Conservation (phyloP, 257 asterid species). For the Apocynum venetum region DNA sequence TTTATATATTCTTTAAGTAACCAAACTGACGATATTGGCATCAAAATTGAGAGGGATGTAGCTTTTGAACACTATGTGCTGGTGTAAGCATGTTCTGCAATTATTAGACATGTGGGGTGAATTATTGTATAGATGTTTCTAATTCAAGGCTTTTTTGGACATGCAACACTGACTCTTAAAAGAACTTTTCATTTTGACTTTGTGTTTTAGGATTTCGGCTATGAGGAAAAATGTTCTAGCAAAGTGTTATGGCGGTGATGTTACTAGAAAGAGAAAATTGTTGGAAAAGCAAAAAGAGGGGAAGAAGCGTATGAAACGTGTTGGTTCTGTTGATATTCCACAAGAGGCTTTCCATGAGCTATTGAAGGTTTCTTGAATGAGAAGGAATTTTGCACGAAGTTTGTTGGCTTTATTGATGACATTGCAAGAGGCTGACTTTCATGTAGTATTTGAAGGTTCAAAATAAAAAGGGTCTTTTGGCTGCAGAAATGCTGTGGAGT, state of each 20-base stretch:
- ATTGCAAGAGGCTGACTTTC: not conserved
- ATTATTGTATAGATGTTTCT: not conserved
- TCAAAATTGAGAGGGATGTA: not conserved
- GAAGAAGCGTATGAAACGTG: constrained; percentile 97
- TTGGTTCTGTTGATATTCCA: constrained; percentile 94
- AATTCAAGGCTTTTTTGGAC: not conserved
- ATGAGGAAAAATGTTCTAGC: constrained; percentile 97
- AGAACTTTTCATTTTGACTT: not conserved
- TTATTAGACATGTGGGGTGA: not conserved
- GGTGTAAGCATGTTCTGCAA: not conserved
- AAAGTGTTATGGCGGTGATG: constrained; percentile 91
- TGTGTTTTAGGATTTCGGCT: constrained; percentile 60
- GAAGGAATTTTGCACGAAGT: not conserved
- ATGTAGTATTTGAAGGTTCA: not conserved
- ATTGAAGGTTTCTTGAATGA: constrained; percentile 65
- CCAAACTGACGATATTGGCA: not conserved
- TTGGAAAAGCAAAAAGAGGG: constrained; percentile 98
- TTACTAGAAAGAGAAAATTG: constrained; percentile 77
- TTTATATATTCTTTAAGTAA: not conserved
- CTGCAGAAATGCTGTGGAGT: not conserved
- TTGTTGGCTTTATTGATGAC: not conserved
- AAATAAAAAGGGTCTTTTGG: not conserved
- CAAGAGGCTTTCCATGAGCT: constrained; percentile 94
- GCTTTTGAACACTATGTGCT: not conserved
- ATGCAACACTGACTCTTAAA: not conserved